Evolutionary conservation across 495 filamentous ascomycete species (phyloP), one percentile per base, ranked within the genome.

Genomic region (Hyaloscypha bicolor): DNA sequence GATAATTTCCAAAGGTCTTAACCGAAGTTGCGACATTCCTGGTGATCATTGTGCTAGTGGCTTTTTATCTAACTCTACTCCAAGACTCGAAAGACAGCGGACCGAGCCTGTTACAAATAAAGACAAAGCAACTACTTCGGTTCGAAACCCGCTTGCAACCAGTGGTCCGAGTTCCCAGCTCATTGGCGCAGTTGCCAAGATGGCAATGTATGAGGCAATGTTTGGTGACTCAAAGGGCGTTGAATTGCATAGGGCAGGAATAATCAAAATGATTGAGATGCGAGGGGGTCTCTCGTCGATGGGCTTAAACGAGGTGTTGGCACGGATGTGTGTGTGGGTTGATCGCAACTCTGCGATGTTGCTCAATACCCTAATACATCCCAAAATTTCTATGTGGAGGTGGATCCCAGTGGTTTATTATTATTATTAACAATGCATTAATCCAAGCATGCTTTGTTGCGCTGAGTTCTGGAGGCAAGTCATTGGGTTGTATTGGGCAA

Each of bases 151-250:
- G 9, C 62, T 83, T 39, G 30, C 11, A 31, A 72, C 66, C 9
- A 6, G 45, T 30, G 62, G 73, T 32, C 69, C 63, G 11, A 70
- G 64, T 39, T 79, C 81, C 62, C 75, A 77, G 9, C 42, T 82
- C 29, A 74, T 82, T 37, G 79, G 78, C 25, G 79, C 80, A 2
- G 78, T 82, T n/a, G 79, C 78, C 21, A 83, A 83, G 58, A 79
- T 83, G 79, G 81, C 79, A 9, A 78, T 74, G 60, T 83, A 81
- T 60, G 81, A 83, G 62, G 79, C 80, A 37, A 80, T 80, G 73
- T 81, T 79, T 70, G 80, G 79, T 2, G 68, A 61, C 39, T 62
- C 74, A n/a, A 66, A 75, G 2, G 37, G 33, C 19, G 82, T 76
- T 56, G 55, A 71, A 16, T 75, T 79, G 14, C 79, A 82, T 65